Conservation (phyloP, 2,329 filamentous ascomycete species). For the Claviceps spartinae region DNA sequence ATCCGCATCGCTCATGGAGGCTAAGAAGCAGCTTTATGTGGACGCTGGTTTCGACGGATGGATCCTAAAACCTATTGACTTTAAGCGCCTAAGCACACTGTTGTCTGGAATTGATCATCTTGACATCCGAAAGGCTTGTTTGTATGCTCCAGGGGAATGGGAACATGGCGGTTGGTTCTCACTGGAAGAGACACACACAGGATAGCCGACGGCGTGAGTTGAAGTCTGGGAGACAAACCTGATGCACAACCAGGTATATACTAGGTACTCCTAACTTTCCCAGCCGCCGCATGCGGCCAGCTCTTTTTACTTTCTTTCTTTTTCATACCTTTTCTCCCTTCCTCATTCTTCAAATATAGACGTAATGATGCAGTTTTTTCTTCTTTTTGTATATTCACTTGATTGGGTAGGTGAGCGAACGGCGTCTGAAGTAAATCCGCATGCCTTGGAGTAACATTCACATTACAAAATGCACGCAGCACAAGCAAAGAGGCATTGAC, state of each 20-base stretch:
- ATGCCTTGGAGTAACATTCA: background rate
- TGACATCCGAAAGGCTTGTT: conserved; percentile 40
- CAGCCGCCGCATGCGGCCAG: background rate
- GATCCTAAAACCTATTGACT: conserved; percentile 82
- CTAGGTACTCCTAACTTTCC: background rate
- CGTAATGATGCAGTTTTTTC: background rate
- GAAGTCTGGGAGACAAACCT: background rate
- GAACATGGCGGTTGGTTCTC: conserved; percentile 76
- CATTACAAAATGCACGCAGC: background rate
- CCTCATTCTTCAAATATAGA: background rate
- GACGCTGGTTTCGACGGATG: conserved; percentile 76
- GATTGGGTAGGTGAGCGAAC: background rate
- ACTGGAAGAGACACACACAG: conserved; percentile 9
- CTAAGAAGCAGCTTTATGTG: conserved; percentile 54
- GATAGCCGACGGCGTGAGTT: background rate
- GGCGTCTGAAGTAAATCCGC: background rate
- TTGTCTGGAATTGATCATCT: conserved; percentile 55
- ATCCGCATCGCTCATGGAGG: conserved; percentile 67
- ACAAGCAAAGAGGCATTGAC: background rate
- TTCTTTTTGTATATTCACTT: background rate
- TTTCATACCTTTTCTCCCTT: too few species aligned
- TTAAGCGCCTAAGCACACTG: conserved; percentile 56
- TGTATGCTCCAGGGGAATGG: conserved; percentile 64
- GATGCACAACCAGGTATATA: background rate
- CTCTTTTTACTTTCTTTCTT: background rate